Conservation (phyloP, 164 flowering plant genomes). For the Litsea cubeba region DNA sequence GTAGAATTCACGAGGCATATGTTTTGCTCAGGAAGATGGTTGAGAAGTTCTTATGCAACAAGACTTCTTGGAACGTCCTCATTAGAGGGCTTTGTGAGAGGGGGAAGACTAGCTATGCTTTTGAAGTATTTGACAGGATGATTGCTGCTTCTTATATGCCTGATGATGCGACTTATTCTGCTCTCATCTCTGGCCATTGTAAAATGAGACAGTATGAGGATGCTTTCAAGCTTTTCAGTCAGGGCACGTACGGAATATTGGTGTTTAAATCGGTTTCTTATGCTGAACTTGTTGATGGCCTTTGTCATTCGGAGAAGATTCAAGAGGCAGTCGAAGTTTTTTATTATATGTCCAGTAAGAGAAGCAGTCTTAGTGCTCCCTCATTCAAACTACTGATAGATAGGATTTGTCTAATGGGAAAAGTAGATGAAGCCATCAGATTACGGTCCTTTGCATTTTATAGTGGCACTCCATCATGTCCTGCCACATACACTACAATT, state of each 20-base stretch:
- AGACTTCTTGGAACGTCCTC: conserved; percentile 53
- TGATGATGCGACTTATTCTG: conserved; percentile 46
- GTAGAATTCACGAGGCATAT: conserved; percentile 28
- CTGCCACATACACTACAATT: conserved; percentile 33
- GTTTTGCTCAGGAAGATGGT: conserved; percentile 41
- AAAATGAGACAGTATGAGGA: conserved; percentile 22
- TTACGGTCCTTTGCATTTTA: conserved; percentile 32
- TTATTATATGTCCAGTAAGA: conserved; percentile 37
- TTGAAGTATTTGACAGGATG: conserved; percentile 56
- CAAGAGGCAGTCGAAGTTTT: conserved; percentile 54
- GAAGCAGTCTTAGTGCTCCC: conserved; percentile 34
- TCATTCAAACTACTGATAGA: conserved; percentile 42
- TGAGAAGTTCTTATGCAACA: conserved; percentile 31
- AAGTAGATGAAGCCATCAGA: conserved; percentile 43
- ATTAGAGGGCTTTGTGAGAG: conserved; percentile 48
- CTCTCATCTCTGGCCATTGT: conserved; percentile 54
- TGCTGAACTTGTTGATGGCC: conserved; percentile 39
- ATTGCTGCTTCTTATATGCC: conserved; percentile 37
- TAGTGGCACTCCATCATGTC: conserved; percentile 31
- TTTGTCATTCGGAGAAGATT: conserved; percentile 37
- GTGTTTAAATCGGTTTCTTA: conserved; percentile 46
- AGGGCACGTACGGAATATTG: conserved; percentile 24
- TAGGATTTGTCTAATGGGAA: conserved; percentile 34
- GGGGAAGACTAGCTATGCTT: conserved; percentile 26
- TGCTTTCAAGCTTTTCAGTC: conserved; percentile 40